Percentiles rank a stretch among this genome's conserved stretches.
These are phyloP conservation scores for Hymenoscyphus albidus DNA, from an alignment of 2,329 filamentous ascomycete genomes.

Conservation along the genomic window DNA sequence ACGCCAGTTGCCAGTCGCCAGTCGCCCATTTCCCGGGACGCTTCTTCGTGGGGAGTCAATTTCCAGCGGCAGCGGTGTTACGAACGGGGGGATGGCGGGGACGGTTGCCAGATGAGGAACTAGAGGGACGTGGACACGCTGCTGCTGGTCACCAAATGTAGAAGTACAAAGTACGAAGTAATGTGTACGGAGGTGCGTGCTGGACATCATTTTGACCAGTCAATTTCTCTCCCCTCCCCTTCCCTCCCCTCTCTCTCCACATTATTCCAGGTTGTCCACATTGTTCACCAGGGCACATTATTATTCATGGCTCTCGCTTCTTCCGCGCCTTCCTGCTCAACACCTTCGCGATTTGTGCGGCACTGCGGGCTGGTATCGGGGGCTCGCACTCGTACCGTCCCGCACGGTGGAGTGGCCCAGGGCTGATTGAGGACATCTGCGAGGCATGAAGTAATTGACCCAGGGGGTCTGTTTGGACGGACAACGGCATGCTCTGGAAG, in stretches of 20 bases:
- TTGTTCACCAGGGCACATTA: too few relatives aligned
- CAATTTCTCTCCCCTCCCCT: background rate
- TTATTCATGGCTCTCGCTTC: too few relatives aligned
- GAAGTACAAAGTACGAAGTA: too few relatives aligned
- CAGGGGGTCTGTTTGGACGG: background rate
- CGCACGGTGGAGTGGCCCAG: too few relatives aligned
- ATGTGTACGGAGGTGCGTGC: background rate
- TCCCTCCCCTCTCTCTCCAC: background rate
- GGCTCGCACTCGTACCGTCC: too few relatives aligned
- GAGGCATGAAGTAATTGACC: background rate
- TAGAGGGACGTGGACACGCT: background rate
- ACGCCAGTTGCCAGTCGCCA: background rate
- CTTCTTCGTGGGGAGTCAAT: background rate
- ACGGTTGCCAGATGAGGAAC: background rate
- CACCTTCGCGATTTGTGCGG: too few relatives aligned
- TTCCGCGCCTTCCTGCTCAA: too few relatives aligned
- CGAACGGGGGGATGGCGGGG: constrained; percentile 1
- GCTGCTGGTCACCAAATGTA: background rate
- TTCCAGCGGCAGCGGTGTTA: background rate
- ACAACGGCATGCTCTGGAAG: background rate
- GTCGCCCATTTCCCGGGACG: background rate
- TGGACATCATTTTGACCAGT: constrained; percentile 4
- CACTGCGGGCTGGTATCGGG: too few relatives aligned
- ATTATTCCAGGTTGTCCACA: too few relatives aligned
- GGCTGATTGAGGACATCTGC: background rate